Evolutionary conservation across 345 rosid species (phyloP), one percentile per base, ranked within the genome.

Genomic region (Moricandia moricandioides): DNA sequence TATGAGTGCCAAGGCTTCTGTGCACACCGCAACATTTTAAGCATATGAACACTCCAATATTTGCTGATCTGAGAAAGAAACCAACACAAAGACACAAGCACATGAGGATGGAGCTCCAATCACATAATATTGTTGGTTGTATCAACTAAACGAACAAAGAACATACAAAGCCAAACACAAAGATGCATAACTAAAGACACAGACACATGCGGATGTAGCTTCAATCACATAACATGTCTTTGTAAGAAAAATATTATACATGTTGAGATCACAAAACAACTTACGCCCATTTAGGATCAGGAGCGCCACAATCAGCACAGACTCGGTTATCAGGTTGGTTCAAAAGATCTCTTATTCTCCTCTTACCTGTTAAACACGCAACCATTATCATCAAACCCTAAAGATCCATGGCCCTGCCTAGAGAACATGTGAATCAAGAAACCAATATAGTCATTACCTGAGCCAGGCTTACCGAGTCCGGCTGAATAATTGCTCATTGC

Each of bases 221-320:
- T n/a, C n/a, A n/a, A n/a, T n/a, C n/a, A n/a, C n/a, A n/a, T n/a
- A n/a, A n/a, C 29, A 27, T 27, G 29, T 27, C 29, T 27, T 27
- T 27, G 29, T 27, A 27, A 27, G 29, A 3, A 27, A 27, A 27
- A 1, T 3, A 27, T 27, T 3, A 27, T 1, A 27, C 1, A 27
- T 3, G 29, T 27, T 27, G 29, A 27, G 29, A 27, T 27, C 29
- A 27, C 29, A 27, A 27, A 27, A 27, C n/a, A 27, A 76, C 98
- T 86, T 84, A 93, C 98, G 87, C 98, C 98, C 97, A 93, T 84
- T 91, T 93, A 64, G 98, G 98, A 83, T 91, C 93, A 13, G 97
- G 83, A 58, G 91, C 81, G 62, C 93, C 96, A 74, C 98, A 93
- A 78, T 93, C 98, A 67, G 98, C 98, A 76, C 98, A 93, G 73